Evolutionary conservation across 768 basidiomycete genomes (phyloP).

Genomic region (Neoboletus subvelutipes): DNA sequence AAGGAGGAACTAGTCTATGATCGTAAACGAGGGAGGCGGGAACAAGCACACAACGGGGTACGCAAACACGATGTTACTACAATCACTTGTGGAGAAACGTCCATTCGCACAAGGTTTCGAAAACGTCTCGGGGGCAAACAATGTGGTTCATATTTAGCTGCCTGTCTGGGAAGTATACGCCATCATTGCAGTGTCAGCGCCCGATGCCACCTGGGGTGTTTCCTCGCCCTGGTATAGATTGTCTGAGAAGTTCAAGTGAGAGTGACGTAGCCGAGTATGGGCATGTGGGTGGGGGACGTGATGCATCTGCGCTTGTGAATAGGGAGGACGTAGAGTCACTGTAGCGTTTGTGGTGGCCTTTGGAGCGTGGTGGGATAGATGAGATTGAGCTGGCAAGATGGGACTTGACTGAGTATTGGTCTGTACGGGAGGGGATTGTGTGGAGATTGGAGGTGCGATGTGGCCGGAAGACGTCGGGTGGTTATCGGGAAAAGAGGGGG

Average conservation of each 20-base stretch:
- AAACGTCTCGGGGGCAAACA: neutral
- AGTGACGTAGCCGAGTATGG: conserved; percentile 71
- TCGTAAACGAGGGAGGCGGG: conserved; percentile 8
- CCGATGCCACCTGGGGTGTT: conserved; percentile 24
- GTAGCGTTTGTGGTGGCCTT: conserved; percentile 37
- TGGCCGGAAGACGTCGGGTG: conserved; percentile 14
- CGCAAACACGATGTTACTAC: conserved; percentile 21
- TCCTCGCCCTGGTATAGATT: conserved; percentile 35
- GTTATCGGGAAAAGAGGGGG: conserved; percentile 21
- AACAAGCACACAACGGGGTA: conserved; percentile 23
- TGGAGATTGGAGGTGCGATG: conserved; percentile 17
- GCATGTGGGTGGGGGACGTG: conserved; percentile 81
- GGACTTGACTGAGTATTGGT: conserved; percentile 22
- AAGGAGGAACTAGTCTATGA: conserved; percentile 28
- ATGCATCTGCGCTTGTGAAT: conserved; percentile 63
- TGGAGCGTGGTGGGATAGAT: conserved; percentile 25
- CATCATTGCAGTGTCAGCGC: conserved; percentile 46
- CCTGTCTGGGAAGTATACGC: conserved; percentile 43
- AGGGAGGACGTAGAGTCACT: conserved; percentile 58
- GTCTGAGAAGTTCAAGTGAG: conserved; percentile 48
- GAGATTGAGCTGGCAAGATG: conserved; percentile 13
- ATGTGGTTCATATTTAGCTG: conserved; percentile 11
- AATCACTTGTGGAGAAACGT: conserved; percentile 8
- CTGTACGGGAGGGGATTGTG: conserved; percentile 25
- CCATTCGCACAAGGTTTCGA: conserved; percentile 2